Percentiles rank a stretch among this genome's conserved stretches.
Conservation (phyloP, 2,329 filamentous ascomycete species). For the Plenodomus lindquistii region DNA sequence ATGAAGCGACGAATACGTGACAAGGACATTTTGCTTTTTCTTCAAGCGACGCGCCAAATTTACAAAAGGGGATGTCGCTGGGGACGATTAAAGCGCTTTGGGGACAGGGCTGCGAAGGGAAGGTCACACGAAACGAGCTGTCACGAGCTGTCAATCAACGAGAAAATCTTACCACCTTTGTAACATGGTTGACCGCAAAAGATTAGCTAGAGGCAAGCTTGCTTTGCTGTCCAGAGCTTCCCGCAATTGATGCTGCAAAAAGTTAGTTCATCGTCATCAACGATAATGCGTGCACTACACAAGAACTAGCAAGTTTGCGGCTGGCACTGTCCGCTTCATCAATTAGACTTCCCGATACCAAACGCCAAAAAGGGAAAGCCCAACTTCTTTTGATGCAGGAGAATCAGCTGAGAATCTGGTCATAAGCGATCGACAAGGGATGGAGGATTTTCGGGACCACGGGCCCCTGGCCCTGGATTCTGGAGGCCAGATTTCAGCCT, state of each 20-base stretch:
- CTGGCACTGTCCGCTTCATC: background rate
- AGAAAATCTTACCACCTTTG: background rate
- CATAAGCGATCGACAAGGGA: background rate
- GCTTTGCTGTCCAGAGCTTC: background rate
- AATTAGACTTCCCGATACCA: constrained; percentile 11
- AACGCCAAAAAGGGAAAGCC: constrained; percentile 4
- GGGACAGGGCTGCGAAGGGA: background rate
- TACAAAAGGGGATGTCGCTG: background rate
- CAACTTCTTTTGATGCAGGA: background rate
- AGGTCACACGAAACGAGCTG: constrained; percentile 1
- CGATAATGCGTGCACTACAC: background rate
- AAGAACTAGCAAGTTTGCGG: background rate
- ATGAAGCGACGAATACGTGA: background rate
- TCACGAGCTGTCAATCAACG: constrained; percentile 3
- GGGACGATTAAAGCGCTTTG: background rate
- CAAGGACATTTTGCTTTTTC: background rate
- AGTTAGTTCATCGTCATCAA: background rate
- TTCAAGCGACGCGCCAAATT: background rate
- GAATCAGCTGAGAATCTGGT: constrained; percentile 1
- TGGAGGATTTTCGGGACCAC: background rate
- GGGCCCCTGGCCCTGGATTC: no score
- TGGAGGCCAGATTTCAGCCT: background rate
- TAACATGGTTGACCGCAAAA: background rate
- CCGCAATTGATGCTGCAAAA: constrained; percentile 1
- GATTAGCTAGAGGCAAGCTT: background rate